Percentiles rank a stretch among this genome's conserved stretches.
Evolutionary conservation across 2,329 filamentous ascomycete genomes (phyloP).

Genomic region (Dothideomycetes sp.): DNA sequence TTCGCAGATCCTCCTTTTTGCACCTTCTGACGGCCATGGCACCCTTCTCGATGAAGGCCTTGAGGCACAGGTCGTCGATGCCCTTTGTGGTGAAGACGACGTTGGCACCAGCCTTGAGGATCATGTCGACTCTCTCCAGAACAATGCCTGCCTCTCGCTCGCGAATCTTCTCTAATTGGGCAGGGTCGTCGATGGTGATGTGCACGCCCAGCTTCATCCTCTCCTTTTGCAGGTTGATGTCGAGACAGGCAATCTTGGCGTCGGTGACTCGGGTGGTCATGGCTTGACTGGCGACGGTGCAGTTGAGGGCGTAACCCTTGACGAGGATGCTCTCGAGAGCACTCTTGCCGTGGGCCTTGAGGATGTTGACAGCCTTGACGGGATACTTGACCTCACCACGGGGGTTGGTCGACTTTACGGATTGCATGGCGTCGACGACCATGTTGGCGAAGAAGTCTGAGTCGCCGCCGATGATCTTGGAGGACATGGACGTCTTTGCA

Average conservation of each 20-base stretch:
- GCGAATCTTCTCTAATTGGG: constrained; percentile 94
- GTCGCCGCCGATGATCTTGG: constrained; percentile 94
- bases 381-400: constrained; percentile 89
- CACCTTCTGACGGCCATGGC: constrained; percentile 93
- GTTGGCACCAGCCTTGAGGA: constrained; percentile 92
- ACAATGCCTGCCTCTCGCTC: constrained; percentile 88
- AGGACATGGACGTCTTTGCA: constrained; percentile 98
- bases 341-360: constrained; percentile 96
- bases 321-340: constrained; percentile 78
- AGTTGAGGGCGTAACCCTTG: constrained; percentile 96
- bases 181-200: constrained; percentile 93
- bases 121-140: constrained; percentile 90
- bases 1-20: constrained; percentile 95
- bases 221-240: constrained; percentile 99
- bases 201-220: constrained; percentile 98
- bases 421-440: constrained; percentile 91
- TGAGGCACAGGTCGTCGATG: constrained; percentile 91
- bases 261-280: constrained; percentile 90
- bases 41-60: constrained; percentile 87
- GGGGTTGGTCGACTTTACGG: constrained; percentile 88
- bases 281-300: constrained; percentile 94
- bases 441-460: constrained; percentile 96
- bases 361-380: constrained; percentile 96
- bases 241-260: constrained; percentile 91
- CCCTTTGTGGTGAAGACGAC: constrained; percentile 96